Evolutionary conservation across 805 yeast species (phyloP).

Genomic region (Pichia scutulata): DNA sequence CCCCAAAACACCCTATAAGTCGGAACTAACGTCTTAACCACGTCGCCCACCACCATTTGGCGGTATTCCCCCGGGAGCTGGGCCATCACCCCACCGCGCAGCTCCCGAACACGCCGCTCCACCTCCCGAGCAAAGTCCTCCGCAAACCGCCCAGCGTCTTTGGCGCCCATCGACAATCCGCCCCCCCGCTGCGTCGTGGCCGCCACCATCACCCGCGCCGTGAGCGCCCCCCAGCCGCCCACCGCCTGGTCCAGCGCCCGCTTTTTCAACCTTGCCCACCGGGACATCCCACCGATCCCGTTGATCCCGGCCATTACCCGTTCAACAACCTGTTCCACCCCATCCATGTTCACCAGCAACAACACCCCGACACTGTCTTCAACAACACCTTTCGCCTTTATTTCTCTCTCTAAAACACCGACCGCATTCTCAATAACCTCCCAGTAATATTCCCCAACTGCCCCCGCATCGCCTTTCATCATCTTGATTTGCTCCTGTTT

Average conservation of each 20-base stretch:
- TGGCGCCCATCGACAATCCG: slow-evolving; percentile 41
- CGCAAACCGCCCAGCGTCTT: slow-evolving; percentile 37
- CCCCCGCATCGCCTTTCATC: neutral
- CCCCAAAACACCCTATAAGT: neutral
- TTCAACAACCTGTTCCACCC: slow-evolving; percentile 69
- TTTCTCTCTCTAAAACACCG: slow-evolving; percentile 42
- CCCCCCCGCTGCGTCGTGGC: slow-evolving; percentile 48
- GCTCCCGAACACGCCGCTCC: neutral
- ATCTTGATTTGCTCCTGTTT: neutral
- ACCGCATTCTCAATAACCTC: neutral
- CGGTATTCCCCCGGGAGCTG: neutral
- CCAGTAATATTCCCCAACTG: neutral
- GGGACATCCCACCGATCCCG: slow-evolving; percentile 50
- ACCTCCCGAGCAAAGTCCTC: neutral
- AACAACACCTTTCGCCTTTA: slow-evolving; percentile 21
- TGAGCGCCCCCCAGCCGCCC: slow-evolving; percentile 72
- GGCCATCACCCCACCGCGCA: neutral
- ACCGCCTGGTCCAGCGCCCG: slow-evolving; percentile 66
- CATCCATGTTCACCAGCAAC: slow-evolving; percentile 59
- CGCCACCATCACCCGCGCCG: slow-evolving; percentile 71
- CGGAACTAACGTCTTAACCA: neutral
- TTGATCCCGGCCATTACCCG: slow-evolving; percentile 42
- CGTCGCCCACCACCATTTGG: neutral
- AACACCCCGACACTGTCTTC: slow-evolving; percentile 59
- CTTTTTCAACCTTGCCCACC: slow-evolving; percentile 64